These are phyloP conservation scores for Agrocybe pediades DNA, from an alignment of 768 basidiomycete genomes.

Conservation along the genomic window DNA sequence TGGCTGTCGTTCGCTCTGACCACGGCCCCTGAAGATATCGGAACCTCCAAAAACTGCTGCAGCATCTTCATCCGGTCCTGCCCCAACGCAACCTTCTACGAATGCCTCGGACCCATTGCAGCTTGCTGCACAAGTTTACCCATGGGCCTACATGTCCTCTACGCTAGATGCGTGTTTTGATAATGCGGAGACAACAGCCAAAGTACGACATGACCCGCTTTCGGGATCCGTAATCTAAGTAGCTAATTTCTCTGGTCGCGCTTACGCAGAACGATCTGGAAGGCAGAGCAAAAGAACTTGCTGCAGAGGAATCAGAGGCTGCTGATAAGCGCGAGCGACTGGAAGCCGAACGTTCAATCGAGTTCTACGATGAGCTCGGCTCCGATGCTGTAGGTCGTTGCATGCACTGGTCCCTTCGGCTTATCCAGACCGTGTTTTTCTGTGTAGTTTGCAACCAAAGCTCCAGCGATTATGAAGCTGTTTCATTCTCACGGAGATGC, in stretches of 20 bases:
- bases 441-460: slow-evolving; percentile 41
- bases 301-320: slow-evolving; percentile 40
- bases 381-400: slow-evolving; percentile 32
- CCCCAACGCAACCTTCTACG: slow-evolving; percentile 19
- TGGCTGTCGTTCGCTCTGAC: background rate
- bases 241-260: background rate
- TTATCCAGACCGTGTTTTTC: background rate
- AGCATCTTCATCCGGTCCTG: slow-evolving; percentile 6
- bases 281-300: slow-evolving; percentile 31
- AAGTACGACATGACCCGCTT: slow-evolving; percentile 23
- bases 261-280: slow-evolving; percentile 37
- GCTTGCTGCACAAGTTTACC: slow-evolving; percentile 53
- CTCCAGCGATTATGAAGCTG: slow-evolving; percentile 48
- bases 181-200: slow-evolving; percentile 36
- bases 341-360: slow-evolving; percentile 42
- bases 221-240: background rate
- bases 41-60: slow-evolving; percentile 6
- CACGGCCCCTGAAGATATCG: slow-evolving; percentile 7
- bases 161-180: slow-evolving; percentile 54
- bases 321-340: slow-evolving; percentile 42
- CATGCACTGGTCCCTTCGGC: background rate
- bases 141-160: slow-evolving; percentile 64
- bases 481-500: slow-evolving; percentile 49
- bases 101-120: slow-evolving; percentile 41
- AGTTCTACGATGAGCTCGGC: slow-evolving; percentile 48